Evolutionary conservation across 352 stramenopile species (phyloP), one percentile per base, ranked within the genome.

Genomic region (Globisporangium echinulatum): DNA sequence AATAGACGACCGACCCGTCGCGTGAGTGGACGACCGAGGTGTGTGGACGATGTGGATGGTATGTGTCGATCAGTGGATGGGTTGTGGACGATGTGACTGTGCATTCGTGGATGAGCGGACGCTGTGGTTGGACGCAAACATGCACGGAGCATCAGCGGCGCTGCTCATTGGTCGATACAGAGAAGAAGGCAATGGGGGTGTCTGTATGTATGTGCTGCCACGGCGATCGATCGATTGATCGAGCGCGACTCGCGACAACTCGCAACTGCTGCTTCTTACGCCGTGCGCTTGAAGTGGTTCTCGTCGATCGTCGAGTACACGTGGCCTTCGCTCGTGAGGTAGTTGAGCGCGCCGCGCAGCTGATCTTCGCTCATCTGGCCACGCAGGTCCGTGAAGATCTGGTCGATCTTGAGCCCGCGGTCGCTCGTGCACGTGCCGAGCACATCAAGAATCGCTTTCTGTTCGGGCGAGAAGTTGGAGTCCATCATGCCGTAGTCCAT

Each of bases 241-340:
- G 2, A 33, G 0, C 10, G 25, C 0, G 1, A 11, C 17, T 19
- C 17, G n/a, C 17, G 48, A 5, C 25, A 11, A 7, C 17, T 37
- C 6, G 6, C 5, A 19, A 14, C 36, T n/a, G 48, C 5, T 14
- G 42, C 42, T 10, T 5, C 42, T 59, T 92, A 93, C 14, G 80
- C 73, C 38, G 88, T 96, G 40, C 86, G 79, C 69, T 90, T 92
- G 67, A 92, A 94, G 70, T 96, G 88, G 68, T 95, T 82, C 63
- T 96, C 87, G 64, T 96, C 88, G 66, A 96, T 94, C 25, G 88
- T 96, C 56, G 85, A 94, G 77, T 96, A 96, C 54, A 96, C 82
- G 59, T 94, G 83, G 44, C 88, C 87, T 63, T 96, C 88, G 64
- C 77, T 91, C 19, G 76, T 94, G 49, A 96, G 77, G 64, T 90